A percentile compares a stretch with the other conserved stretches of the same genome.
Evolutionary conservation across 169 alveolate species (phyloP).

Genomic region (Plasmodium vinckei): DNA sequence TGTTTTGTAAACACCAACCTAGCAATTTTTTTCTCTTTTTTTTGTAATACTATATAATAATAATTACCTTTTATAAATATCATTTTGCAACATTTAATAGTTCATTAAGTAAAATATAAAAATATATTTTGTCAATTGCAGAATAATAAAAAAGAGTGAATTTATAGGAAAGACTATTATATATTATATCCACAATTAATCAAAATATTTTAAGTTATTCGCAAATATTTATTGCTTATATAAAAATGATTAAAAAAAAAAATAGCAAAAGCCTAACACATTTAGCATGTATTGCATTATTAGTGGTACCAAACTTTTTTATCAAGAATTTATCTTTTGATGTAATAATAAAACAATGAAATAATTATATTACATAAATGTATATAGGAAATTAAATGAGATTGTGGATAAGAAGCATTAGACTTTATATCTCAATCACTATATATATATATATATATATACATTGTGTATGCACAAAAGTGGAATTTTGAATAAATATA

Average conservation of each 20-base stretch:
- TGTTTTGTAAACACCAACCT: no score
- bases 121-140: neutral
- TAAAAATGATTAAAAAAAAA: constrained; percentile 64
- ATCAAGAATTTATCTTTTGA: constrained; percentile 61
- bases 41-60: no score
- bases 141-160: neutral
- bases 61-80: neutral
- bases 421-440: neutral
- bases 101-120: neutral
- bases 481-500: no score
- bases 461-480: neutral
- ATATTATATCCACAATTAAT: neutral
- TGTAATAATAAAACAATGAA: constrained; percentile 45
- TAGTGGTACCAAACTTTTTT: constrained; percentile 49
- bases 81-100: neutral
- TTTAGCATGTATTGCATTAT: constrained; percentile 34
- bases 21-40: no score
- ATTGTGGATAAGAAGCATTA: neutral
- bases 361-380: constrained; percentile 5
- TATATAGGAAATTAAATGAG: neutral
- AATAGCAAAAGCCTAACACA: constrained; percentile 40
- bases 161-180: neutral
- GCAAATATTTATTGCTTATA: neutral
- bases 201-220: neutral
- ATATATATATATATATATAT: neutral